Evolutionary conservation across 2,329 filamentous ascomycete genomes (phyloP).

Genomic region (Chrysoporthe cubensis): DNA sequence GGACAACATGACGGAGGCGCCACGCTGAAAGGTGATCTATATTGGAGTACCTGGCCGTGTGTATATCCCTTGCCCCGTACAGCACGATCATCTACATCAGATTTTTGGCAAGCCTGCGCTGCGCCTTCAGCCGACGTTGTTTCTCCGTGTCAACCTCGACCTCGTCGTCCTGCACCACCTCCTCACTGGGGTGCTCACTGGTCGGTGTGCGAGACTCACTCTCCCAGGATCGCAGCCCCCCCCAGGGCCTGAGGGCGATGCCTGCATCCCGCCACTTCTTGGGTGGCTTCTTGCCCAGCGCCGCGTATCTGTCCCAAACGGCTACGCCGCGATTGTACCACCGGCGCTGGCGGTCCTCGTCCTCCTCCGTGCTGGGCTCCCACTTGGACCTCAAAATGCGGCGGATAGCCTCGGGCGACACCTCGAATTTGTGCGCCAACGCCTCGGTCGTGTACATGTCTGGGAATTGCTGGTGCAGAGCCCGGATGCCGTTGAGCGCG

Average conservation of each 20-base stretch:
- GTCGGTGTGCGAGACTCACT: not conserved
- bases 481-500: conserved; percentile 85
- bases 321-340: conserved; percentile 65
- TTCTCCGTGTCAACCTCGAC: conserved; percentile 16
- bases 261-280: conserved; percentile 62
- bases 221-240: not conserved
- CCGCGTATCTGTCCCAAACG: conserved; percentile 64
- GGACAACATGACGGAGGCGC: not conserved
- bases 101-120: conserved; percentile 26
- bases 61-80: not conserved
- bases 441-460: conserved; percentile 74
- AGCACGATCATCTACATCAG: conserved; percentile 22
- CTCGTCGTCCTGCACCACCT: conserved; percentile 36
- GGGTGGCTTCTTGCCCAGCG: conserved; percentile 65
- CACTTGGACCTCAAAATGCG: conserved; percentile 84
- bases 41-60: not conserved
- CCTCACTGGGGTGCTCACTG: conserved; percentile 33
- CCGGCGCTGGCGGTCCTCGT: conserved; percentile 59
- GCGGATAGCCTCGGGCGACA: conserved; percentile 86
- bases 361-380: conserved; percentile 61
- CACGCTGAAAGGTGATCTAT: not conserved
- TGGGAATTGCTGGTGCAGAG: conserved; percentile 77
- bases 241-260: conserved; percentile 47
- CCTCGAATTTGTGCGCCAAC: conserved; percentile 77
- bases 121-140: conserved; percentile 18